phyloP scores from a whole-genome alignment of 208 protist genomes.

The Trypanosoma lewisi region DNA sequence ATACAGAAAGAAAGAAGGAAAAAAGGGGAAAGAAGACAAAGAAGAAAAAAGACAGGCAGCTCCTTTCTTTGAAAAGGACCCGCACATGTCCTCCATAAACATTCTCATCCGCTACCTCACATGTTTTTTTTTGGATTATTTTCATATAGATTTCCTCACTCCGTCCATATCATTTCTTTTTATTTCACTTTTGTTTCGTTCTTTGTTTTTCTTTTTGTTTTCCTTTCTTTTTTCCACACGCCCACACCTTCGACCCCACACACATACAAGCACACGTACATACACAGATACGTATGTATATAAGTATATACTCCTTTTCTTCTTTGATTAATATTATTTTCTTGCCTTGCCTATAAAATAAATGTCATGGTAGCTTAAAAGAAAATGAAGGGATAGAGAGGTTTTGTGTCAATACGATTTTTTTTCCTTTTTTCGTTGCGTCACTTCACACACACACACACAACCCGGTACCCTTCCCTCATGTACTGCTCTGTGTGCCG shows the following conservation, averaged over 20 bases:
- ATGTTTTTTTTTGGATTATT: too few species aligned
- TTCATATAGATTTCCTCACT: neutral
- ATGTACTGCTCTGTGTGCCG: too few species aligned
- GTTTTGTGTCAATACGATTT: too few species aligned
- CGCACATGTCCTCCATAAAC: too few species aligned
- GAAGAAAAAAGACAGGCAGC: too few species aligned
- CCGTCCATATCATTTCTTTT: neutral
- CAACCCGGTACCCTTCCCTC: too few species aligned
- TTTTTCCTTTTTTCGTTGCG: too few species aligned
- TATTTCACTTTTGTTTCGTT: neutral
- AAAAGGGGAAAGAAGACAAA: neutral
- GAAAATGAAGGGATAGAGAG: too few species aligned
- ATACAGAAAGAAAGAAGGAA: neutral
- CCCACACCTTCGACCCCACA: neutral
- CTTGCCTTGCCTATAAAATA: neutral
- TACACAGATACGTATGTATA: neutral
- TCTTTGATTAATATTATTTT: slow-evolving; percentile 2
- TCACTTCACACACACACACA: too few species aligned
- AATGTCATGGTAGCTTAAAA: too few species aligned
- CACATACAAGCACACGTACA: slow-evolving; percentile 11
- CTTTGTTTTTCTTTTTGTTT: neutral
- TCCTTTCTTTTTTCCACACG: neutral
- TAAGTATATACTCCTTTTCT: neutral
- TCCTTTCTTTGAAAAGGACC: too few species aligned
- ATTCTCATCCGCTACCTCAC: too few species aligned